These are phyloP conservation scores for Acrodontium crateriforme DNA, from an alignment of 2,329 filamentous ascomycete genomes.

Conservation along the genomic window DNA sequence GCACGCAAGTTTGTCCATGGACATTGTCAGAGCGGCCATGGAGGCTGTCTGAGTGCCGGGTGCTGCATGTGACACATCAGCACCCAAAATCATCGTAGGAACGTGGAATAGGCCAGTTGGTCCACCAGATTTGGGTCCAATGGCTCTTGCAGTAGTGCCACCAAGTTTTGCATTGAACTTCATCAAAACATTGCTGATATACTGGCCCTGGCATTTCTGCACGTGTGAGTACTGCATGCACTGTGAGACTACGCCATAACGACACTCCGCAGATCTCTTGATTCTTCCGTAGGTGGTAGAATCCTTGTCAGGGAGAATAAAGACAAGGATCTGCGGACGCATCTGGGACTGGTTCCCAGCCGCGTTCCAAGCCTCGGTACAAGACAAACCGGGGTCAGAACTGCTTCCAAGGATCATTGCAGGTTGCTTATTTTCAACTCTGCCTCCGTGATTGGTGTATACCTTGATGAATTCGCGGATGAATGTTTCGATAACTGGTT, in stretches of 20 bases:
- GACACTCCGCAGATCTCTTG: constrained; percentile 81
- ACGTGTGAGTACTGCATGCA: constrained; percentile 63
- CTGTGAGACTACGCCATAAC: constrained; percentile 72
- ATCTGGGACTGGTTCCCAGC: constrained; percentile 40
- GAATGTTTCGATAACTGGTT: constrained; percentile 37
- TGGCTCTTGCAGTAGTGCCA: constrained; percentile 52
- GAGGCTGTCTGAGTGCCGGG: constrained; percentile 55
- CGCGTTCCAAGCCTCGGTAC: constrained; percentile 36
- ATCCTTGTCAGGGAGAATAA: constrained; percentile 61
- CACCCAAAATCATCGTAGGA: constrained; percentile 73
- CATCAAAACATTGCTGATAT: constrained; percentile 88
- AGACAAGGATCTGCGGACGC: constrained; percentile 63
- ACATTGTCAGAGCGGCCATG: constrained; percentile 76
- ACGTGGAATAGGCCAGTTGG: constrained; percentile 22
- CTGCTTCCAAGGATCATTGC: constrained; percentile 24
- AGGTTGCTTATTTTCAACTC: constrained; percentile 35
- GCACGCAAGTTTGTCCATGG: constrained; percentile 55
- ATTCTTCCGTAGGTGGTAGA: constrained; percentile 63
- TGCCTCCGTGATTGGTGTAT: constrained; percentile 49
- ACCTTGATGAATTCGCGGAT: constrained; percentile 46
- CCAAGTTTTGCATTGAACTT: constrained; percentile 96
- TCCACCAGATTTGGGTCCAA: constrained; percentile 23
- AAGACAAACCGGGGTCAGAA: constrained; percentile 17
- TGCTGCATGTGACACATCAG: constrained; percentile 76
- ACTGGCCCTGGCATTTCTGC: constrained; percentile 57